Evolutionary conservation across 1,139 yeast species (phyloP), one percentile per base, ranked within the genome.

Genomic region (Kodamaea sp.): DNA sequence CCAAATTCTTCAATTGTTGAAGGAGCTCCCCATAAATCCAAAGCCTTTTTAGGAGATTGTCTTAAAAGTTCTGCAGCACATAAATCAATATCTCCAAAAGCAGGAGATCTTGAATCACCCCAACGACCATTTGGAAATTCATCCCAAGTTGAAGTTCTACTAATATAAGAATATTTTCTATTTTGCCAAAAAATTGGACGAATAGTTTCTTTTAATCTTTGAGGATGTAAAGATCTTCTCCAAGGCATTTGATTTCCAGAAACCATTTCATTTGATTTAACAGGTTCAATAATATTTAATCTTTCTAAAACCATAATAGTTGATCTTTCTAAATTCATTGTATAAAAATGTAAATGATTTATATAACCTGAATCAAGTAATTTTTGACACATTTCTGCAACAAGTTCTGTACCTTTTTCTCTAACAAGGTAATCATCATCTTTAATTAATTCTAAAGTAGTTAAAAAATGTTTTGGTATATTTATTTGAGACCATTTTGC

Each of bases 101-200:
- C 96, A 7, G 96, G 96, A 31, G 96, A 87, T 42, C 94, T 74
- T 7, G 96, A 84, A 58, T 88, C 95, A 57, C 96, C 96, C 86
- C 95, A 88, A 65, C 96, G 75, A 48, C 96, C 96, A 63, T 88
- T 88, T 37, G 96, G 96, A 58, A 87, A 88, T 60, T 88, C 96
- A 65, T 88, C 95, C 95, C 96, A 88, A 42, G 86, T 85, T 28
- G 95, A 81, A 12, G 97, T 92, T 62, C 98, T 78, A 32, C 89
- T 78, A 46, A 89, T 81, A 60, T 90, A 92, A 15, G 95, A 83
- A 62, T 85, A 86, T 58, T 90, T 90, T 67, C 97, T 79, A 62
- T 89, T 85, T 60, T 87, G 87, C 98, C 97, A 92, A 62, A 90
- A 90, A 49, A 92, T 90, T 11, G 98, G 98, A 54, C 97, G 79